A percentile compares a stretch with the other conserved stretches of the same genome.
Evolutionary conservation across 2,329 filamentous ascomycete species (phyloP).

Genomic region (Sclerotinia minor): DNA sequence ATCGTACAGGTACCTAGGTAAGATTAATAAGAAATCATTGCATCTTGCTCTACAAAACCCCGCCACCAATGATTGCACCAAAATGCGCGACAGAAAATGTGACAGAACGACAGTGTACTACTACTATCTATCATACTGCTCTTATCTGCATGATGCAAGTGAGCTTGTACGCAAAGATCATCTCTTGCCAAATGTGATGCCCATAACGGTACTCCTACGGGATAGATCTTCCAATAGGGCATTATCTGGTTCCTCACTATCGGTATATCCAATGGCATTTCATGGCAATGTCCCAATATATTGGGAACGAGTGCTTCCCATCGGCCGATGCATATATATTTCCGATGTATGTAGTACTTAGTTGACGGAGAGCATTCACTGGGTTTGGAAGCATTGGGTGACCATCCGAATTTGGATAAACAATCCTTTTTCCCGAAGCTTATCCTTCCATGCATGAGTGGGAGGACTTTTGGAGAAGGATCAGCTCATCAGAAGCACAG

Average conservation of each 20-base stretch:
- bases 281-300: too few species aligned
- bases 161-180: background rate
- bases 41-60: background rate
- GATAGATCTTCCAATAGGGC: background rate
- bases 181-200: too few species aligned
- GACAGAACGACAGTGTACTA: background rate
- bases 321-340: background rate
- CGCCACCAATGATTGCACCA: background rate
- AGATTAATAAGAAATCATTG: too few species aligned
- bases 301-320: background rate
- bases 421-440: slow-evolving; percentile 12
- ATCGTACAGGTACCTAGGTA: too few species aligned
- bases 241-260: background rate
- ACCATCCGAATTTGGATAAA: slow-evolving; percentile 13
- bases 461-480: background rate
- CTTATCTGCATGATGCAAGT: background rate
- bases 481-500: background rate
- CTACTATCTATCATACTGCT: background rate
- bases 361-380: too few species aligned
- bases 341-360: background rate
- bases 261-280: background rate
- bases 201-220: too few species aligned
- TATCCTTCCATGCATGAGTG: background rate
- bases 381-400: too few species aligned
- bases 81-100: too few species aligned